These are phyloP conservation scores for Carex kokanica DNA, from an alignment of 176 grass and related monocot species.

Conservation along the genomic window DNA sequence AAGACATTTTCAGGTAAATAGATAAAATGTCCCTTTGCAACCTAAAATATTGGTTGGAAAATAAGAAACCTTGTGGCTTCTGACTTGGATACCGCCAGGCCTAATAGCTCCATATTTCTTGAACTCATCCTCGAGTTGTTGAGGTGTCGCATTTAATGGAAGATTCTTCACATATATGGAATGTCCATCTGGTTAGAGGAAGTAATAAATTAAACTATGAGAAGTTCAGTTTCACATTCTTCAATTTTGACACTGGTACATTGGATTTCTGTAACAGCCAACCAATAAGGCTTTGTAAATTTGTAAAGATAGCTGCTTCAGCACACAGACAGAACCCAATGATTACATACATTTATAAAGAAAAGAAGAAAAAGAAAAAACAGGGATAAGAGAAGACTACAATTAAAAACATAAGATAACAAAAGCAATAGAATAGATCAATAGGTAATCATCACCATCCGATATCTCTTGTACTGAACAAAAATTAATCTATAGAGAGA, in stretches of 20 bases:
- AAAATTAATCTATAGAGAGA: not conserved
- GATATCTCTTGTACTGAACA: not conserved
- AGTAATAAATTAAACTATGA: not conserved
- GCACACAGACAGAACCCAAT: not conserved
- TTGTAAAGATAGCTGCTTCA: not conserved
- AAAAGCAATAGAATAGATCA: not conserved
- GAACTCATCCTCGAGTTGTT: constrained; percentile 86
- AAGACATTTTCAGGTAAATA: not conserved
- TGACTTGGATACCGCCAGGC: constrained; percentile 83
- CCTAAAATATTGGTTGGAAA: not conserved
- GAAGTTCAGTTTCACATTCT: not conserved
- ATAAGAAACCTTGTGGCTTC: constrained; percentile 78
- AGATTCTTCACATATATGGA: constrained; percentile 83
- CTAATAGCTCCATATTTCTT: constrained; percentile 83
- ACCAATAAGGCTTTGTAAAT: not conserved
- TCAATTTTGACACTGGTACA: not conserved
- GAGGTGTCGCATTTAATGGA: constrained; percentile 54
- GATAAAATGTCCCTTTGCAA: not conserved
- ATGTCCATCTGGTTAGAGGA: constrained; percentile 54
- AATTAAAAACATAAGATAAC: not conserved
- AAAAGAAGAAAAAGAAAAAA: not conserved
- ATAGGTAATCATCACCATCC: not conserved
- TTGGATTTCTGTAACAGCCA: not conserved
- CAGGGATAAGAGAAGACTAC: not conserved
- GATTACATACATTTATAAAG: constrained; percentile 19